phyloP scores from a whole-genome alignment of 441 rosid species.

The Melastoma candidum region DNA sequence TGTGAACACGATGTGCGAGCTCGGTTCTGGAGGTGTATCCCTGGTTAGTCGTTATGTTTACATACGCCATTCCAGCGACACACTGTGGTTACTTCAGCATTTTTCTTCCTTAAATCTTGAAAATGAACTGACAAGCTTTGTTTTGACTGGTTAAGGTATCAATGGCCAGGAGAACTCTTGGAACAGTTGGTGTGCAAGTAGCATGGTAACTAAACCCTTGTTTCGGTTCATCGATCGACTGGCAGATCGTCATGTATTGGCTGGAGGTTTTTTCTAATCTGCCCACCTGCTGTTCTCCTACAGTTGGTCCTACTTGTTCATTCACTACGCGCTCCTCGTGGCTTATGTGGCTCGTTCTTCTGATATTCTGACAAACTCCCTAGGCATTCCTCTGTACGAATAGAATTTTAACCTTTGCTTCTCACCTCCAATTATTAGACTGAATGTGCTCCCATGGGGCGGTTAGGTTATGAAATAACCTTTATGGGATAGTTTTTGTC shows the following conservation, averaged over 20 bases:
- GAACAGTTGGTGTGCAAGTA: slow-evolving; percentile 73
- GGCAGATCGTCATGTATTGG: neutral
- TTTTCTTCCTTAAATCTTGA: too few relatives aligned
- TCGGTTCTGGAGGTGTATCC: slow-evolving; percentile 92
- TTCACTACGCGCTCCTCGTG: slow-evolving; percentile 82
- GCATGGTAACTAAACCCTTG: slow-evolving; percentile 36
- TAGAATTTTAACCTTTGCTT: slow-evolving; percentile 10
- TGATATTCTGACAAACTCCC: slow-evolving; percentile 62
- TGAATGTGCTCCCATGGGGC: neutral
- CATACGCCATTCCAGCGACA: too few relatives aligned
- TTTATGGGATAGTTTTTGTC: slow-evolving; percentile 7
- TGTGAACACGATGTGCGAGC: slow-evolving; percentile 81
- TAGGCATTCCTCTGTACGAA: slow-evolving; percentile 70
- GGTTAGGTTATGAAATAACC: neutral
- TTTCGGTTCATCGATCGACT: neutral
- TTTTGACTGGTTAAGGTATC: slow-evolving; percentile 43
- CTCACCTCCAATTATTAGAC: slow-evolving; percentile 2
- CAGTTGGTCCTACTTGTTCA: slow-evolving; percentile 90
- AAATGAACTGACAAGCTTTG: neutral
- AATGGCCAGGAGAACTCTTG: slow-evolving; percentile 86
- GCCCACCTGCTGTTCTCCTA: slow-evolving; percentile 21
- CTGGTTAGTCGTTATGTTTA: slow-evolving; percentile 32
- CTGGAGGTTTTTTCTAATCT: neutral
- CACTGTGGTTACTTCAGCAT: too few relatives aligned
- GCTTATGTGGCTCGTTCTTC: slow-evolving; percentile 97